Evolutionary conservation across 192 early-diverging fungal species (phyloP).

Genomic region (Linnemannia exigua): DNA sequence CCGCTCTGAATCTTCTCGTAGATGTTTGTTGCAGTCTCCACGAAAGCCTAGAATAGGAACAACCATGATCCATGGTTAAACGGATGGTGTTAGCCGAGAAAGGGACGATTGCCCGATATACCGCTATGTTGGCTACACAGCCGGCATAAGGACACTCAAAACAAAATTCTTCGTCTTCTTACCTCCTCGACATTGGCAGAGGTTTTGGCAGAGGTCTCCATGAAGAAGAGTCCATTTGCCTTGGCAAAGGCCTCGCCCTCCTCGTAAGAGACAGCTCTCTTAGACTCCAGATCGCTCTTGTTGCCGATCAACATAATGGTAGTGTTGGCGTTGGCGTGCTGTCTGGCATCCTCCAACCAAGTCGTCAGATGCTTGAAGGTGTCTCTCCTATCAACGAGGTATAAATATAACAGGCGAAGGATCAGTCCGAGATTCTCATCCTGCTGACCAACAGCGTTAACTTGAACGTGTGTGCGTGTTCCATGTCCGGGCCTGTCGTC

Average conservation of each 20-base stretch:
- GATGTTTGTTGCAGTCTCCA: slow-evolving; percentile 84
- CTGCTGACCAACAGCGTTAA: slow-evolving; percentile 21
- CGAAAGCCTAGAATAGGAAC: slow-evolving; percentile 68
- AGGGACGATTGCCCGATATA: background rate
- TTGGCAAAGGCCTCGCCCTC: slow-evolving; percentile 92
- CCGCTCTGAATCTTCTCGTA: slow-evolving; percentile 85
- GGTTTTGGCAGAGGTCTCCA: slow-evolving; percentile 94
- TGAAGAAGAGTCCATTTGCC: slow-evolving; percentile 88
- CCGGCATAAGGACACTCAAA: background rate
- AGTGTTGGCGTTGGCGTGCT: slow-evolving; percentile 91
- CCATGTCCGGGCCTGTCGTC: background rate
- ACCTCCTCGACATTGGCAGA: slow-evolving; percentile 87
- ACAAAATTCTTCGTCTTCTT: background rate
- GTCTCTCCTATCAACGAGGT: slow-evolving; percentile 32
- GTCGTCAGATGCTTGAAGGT: slow-evolving; percentile 63
- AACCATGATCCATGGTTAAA: slow-evolving; percentile 2
- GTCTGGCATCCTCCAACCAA: slow-evolving; percentile 77
- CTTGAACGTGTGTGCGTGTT: background rate
- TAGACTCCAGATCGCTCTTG: slow-evolving; percentile 89
- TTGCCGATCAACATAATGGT: slow-evolving; percentile 93
- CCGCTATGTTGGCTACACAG: background rate
- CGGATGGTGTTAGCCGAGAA: background rate
- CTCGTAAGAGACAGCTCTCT: slow-evolving; percentile 84
- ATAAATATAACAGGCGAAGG: background rate
- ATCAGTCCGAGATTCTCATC: slow-evolving; percentile 10